Base-by-base conservation (phyloP, 2,329 filamentous ascomycete species). In the Rutstroemia sp. region DNA sequence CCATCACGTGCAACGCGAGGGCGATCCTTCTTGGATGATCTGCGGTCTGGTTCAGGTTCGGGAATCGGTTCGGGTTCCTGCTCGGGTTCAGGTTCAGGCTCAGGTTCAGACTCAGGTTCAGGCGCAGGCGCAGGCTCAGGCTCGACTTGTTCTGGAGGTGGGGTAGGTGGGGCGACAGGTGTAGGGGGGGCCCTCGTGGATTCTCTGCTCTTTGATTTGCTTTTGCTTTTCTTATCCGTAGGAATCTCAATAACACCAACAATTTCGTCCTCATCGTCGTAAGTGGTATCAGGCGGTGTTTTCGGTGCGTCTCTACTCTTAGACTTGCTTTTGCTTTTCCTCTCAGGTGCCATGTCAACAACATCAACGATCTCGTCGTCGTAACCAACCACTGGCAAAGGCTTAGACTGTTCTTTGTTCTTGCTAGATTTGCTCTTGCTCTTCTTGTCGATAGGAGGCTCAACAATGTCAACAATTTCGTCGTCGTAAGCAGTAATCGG, bases 21-120 rank as follows among this genome's bases (percentile, higher is more conserved):
- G 14, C 90, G 86, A 61, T 95, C 88, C 69, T 87, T 95, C 72
- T 83, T 89, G 3, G 77, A 77, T 4, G 79, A 82, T 58, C 77
- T 83, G 12, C 78, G 73, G 51, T 84, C 82, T 16, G 81, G 73
- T 4, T 78, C 76, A 27, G 48, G 55, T 19, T 69, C 68, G 49
- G 71, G 65, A n/a, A 68, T 67, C 23, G 72, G 71, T 4, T 70
- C 71, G 5, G 70, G 63, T 17, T 71, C 68, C 10, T 70, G 69
- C 12, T 69, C 64, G 9, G 70, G 67, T 36, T 58, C 61, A 59
- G 27, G 27, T 30, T 84, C 82, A 14, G 81, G 73, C 4, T 78
- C 76, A 27, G 47, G 55, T 17, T 69, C 68, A 19, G 19, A 19
- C 12, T 69, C 64, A 8, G 70, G 67, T 36, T 58, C 61, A 59